A percentile compares a stretch with the other conserved stretches of the same genome.
Evolutionary conservation across 345 rosid species (phyloP).

Genomic region (Gynandropsis gynandra): DNA sequence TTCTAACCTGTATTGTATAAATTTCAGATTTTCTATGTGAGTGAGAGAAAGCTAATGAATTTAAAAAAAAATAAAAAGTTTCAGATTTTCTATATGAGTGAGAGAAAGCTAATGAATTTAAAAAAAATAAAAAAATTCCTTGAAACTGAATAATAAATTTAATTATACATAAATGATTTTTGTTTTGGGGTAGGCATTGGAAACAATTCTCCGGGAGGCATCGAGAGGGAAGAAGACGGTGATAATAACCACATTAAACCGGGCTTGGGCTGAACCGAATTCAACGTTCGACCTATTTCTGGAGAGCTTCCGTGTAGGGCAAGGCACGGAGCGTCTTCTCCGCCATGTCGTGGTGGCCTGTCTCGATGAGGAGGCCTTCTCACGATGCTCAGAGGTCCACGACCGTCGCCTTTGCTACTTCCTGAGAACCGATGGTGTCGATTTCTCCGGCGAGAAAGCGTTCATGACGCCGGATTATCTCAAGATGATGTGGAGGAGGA

Average conservation of each 20-base stretch:
- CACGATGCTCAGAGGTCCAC: conserved; percentile 35
- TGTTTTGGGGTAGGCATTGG: conserved; percentile 7
- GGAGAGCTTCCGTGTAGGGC: conserved; percentile 38
- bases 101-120: too few relatives aligned
- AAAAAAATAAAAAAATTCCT: background rate
- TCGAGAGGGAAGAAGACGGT: conserved; percentile 36
- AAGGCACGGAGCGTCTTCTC: conserved; percentile 31
- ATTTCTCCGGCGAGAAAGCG: conserved; percentile 33
- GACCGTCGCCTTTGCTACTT: conserved; percentile 33
- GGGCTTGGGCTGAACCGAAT: conserved; percentile 45
- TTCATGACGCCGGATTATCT: conserved; percentile 37
- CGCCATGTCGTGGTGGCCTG: conserved; percentile 42
- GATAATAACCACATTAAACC: conserved; percentile 44
- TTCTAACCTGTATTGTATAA: too few relatives aligned
- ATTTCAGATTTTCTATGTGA: too few relatives aligned
- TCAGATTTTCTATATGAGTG: too few relatives aligned
- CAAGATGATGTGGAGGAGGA: conserved; percentile 62
- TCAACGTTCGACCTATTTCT: conserved; percentile 47
- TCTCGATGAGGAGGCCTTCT: conserved; percentile 38
- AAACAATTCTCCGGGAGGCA: conserved; percentile 11
- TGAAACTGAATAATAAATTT: background rate
- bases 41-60: too few relatives aligned
- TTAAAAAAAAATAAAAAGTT: too few relatives aligned
- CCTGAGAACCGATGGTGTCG: conserved; percentile 20
- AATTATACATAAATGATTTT: background rate